Percentiles rank a stretch among this genome's conserved stretches.
Evolutionary conservation across 345 rosid species (phyloP).

Genomic region (Pugionium dolabratum): DNA sequence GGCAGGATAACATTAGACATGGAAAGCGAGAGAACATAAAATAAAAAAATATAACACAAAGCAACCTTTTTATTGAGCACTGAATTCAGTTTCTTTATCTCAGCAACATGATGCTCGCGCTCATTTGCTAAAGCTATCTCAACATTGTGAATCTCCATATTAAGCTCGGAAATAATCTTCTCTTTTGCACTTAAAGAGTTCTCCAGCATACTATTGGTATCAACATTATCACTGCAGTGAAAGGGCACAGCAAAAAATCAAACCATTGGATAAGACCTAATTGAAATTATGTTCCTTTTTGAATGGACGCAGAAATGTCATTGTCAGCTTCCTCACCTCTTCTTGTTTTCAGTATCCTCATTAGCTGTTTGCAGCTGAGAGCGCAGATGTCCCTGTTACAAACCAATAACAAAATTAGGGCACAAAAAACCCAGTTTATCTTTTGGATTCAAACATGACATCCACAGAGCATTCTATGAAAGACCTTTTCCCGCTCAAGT

Average conservation of each 20-base stretch:
- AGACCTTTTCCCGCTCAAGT: conserved; percentile 97
- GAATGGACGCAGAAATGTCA: conserved; percentile 16
- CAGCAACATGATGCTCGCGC: conserved; percentile 78
- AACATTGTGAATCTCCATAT: conserved; percentile 84
- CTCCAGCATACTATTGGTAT: conserved; percentile 81
- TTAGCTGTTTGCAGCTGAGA: conserved; percentile 85
- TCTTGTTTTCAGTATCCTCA: conserved; percentile 72
- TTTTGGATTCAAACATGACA: conserved; percentile 19
- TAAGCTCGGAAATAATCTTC: conserved; percentile 90
- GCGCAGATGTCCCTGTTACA: conserved; percentile 72
- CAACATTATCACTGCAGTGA: conserved; percentile 65
- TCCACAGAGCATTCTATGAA: conserved; percentile 11
- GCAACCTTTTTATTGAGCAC: conserved; percentile 74
- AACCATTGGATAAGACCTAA: conserved; percentile 8
- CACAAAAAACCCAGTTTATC: neutral
- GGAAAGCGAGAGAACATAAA: neutral
- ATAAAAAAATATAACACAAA: conserved; percentile 5
- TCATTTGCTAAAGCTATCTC: conserved; percentile 76
- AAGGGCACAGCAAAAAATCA: conserved; percentile 17
- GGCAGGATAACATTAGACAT: conserved; percentile 17
- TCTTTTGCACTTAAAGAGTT: conserved; percentile 89
- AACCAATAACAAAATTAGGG: conserved; percentile 28
- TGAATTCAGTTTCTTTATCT: conserved; percentile 75
- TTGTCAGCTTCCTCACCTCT: conserved; percentile 53
- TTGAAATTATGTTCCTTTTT: conserved; percentile 14